These are phyloP conservation scores for Rhizopus delemar DNA, from an alignment of 371 early-diverging fungal species.

Conservation along the genomic window DNA sequence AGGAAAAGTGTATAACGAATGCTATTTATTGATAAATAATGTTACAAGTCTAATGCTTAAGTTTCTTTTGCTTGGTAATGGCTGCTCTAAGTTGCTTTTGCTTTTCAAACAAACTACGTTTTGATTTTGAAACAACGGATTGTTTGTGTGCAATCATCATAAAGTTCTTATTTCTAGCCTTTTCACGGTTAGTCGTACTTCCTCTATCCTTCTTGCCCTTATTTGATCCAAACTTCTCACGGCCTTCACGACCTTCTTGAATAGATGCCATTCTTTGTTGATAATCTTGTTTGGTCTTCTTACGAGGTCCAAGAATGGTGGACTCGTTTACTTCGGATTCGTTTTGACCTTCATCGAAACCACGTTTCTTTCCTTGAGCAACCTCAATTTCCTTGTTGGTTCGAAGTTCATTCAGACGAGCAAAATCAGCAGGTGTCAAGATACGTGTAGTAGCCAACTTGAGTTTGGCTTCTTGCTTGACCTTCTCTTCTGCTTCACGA, in stretches of 20 bases:
- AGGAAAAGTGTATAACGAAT: too few relatives aligned
- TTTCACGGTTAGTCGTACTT: slow-evolving; percentile 87
- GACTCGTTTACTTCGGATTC: slow-evolving; percentile 67
- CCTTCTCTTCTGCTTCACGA: slow-evolving; percentile 42
- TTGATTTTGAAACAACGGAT: slow-evolving; percentile 78
- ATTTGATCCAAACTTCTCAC: slow-evolving; percentile 87
- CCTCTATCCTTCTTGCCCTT: slow-evolving; percentile 82
- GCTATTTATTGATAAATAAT: neutral
- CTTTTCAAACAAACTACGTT: slow-evolving; percentile 81
- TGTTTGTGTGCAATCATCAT: slow-evolving; percentile 95
- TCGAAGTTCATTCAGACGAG: slow-evolving; percentile 73
- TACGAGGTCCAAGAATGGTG: slow-evolving; percentile 79
- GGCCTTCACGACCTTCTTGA: slow-evolving; percentile 83
- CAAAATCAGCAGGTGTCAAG: slow-evolving; percentile 92
- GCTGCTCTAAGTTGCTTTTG: slow-evolving; percentile 70
- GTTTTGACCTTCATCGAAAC: slow-evolving; percentile 36
- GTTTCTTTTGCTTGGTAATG: slow-evolving; percentile 67
- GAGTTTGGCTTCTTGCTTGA: slow-evolving; percentile 40
- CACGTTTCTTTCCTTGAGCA: slow-evolving; percentile 44
- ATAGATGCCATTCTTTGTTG: slow-evolving; percentile 89
- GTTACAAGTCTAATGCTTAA: slow-evolving; percentile 42
- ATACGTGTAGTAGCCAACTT: slow-evolving; percentile 64
- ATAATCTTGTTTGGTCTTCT: slow-evolving; percentile 89
- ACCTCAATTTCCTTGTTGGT: slow-evolving; percentile 55
- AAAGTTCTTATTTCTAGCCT: slow-evolving; percentile 90